A percentile compares a stretch with the other conserved stretches of the same genome.
Evolutionary conservation across 2,329 filamentous ascomycete species (phyloP).

Genomic region (Cercospora citrullina): DNA sequence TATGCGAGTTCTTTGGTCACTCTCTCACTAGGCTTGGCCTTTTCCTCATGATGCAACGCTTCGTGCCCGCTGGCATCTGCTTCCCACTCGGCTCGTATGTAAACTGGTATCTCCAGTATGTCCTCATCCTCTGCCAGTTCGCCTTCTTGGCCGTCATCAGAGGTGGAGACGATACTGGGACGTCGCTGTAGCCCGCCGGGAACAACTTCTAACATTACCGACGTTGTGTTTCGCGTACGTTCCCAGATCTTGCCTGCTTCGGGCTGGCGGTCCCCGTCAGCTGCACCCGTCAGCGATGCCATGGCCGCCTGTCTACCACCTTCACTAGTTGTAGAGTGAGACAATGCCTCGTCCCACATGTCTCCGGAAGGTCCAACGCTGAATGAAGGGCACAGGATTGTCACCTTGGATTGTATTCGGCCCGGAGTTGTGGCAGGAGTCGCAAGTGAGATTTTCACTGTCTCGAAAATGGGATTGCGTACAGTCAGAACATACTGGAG

Average conservation of each 20-base stretch:
- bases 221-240: constrained; percentile 89
- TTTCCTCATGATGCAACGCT: constrained; percentile 57
- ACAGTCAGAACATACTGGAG: constrained; percentile 86
- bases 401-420: constrained; percentile 75
- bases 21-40: constrained; percentile 58
- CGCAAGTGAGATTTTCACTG: constrained; percentile 81
- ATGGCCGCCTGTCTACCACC: constrained; percentile 36
- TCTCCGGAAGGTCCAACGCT: constrained; percentile 93
- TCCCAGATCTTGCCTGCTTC: constrained; percentile 98
- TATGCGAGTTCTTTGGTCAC: constrained; percentile 89
- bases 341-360: constrained; percentile 78
- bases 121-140: constrained; percentile 58
- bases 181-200: constrained; percentile 49
- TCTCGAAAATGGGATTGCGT: constrained; percentile 91
- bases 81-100: constrained; percentile 91
- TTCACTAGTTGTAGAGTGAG: constrained; percentile 41
- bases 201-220: constrained; percentile 87
- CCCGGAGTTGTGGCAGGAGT: constrained; percentile 79
- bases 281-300: constrained; percentile 39
- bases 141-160: constrained; percentile 43
- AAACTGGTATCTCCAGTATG: constrained; percentile 86
- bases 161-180: constrained; percentile 37
- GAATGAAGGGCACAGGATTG: constrained; percentile 90
- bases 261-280: constrained; percentile 59
- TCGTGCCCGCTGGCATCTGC: constrained; percentile 60